Evolutionary conservation across 371 early-diverging fungal genomes (phyloP).

Genomic region (Mortierella sp.): DNA sequence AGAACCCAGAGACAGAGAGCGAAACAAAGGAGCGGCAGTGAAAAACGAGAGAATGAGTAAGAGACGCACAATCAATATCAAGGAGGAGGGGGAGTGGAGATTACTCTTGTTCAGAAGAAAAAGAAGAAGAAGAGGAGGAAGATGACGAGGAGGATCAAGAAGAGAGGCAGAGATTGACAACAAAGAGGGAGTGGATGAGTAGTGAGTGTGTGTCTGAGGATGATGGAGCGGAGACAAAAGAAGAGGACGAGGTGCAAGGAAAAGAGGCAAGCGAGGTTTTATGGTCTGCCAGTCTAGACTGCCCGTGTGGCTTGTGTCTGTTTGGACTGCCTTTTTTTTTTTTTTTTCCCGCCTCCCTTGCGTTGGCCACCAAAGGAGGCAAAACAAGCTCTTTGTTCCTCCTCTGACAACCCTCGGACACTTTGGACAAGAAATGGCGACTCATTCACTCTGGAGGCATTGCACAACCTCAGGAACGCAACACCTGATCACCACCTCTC

Average conservation of each 20-base stretch:
- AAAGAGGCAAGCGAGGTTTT: neutral
- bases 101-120: neutral
- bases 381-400: neutral
- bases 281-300: neutral
- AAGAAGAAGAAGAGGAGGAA: no score
- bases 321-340: neutral
- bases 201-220: neutral
- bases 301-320: neutral
- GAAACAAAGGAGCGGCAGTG: neutral
- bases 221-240: neutral
- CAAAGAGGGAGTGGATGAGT: neutral
- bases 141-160: neutral
- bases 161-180: neutral
- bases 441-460: slow-evolving; percentile 19
- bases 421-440: slow-evolving; percentile 14
- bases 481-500: neutral
- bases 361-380: neutral
- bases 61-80: neutral
- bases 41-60: neutral
- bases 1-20: neutral
- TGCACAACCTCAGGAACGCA: slow-evolving; percentile 5
- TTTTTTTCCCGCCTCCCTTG: neutral
- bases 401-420: neutral
- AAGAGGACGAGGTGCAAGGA: neutral
- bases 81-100: neutral